These are phyloP conservation scores for Euptelea pleiosperma DNA, from an alignment of 164 flowering plant genomes.

Conservation along the genomic window DNA sequence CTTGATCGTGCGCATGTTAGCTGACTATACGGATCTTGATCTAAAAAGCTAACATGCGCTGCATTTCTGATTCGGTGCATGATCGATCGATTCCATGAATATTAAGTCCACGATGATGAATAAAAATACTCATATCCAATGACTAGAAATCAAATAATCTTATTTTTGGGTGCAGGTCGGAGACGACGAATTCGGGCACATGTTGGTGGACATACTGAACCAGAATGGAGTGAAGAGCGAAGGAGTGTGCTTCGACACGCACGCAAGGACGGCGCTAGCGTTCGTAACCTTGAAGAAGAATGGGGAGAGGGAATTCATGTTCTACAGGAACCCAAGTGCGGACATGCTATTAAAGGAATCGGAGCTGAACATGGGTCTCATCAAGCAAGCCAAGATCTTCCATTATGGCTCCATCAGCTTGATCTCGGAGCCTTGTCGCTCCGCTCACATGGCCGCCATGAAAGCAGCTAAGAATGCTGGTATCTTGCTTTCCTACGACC, in stretches of 20 bases:
- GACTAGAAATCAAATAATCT: no score
- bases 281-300: slow-evolving; percentile 54
- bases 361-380: slow-evolving; percentile 49
- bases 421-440: slow-evolving; percentile 67
- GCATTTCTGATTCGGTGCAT: no score
- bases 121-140: no score
- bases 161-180: slow-evolving; percentile 36
- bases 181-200: slow-evolving; percentile 71
- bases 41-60: no score
- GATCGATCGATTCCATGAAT: no score
- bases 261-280: slow-evolving; percentile 69
- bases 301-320: slow-evolving; percentile 77
- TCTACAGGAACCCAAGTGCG: slow-evolving; percentile 74
- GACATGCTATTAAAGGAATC: slow-evolving; percentile 59
- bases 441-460: slow-evolving; percentile 80
- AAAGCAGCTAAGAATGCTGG: slow-evolving; percentile 62
- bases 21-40: no score
- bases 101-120: no score
- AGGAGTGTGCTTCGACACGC: slow-evolving; percentile 50
- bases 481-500: slow-evolving; percentile 66
- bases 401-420: slow-evolving; percentile 81
- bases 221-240: slow-evolving; percentile 44
- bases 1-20: no score
- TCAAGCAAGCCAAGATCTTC: slow-evolving; percentile 49
- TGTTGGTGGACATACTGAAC: slow-evolving; percentile 56